A percentile compares a stretch with the other conserved stretches of the same genome.
Conservation (phyloP, 73 alveolate genomes). For the Paramecium sonneborni region DNA sequence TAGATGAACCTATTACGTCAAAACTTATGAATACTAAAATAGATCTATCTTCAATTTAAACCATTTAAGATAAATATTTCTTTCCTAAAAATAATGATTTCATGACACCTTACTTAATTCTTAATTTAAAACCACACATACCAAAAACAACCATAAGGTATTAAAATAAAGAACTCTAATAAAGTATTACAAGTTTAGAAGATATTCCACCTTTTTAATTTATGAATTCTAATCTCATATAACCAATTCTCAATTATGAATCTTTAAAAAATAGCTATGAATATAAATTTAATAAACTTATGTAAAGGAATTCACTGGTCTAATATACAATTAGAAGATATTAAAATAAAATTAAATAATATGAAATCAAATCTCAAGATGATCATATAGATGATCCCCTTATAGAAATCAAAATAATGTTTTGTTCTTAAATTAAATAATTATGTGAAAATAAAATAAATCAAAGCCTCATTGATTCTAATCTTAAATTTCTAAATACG, state of each 20-base stretch:
- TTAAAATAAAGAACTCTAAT: not conserved
- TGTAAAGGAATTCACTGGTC: not conserved
- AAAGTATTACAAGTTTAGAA: not conserved
- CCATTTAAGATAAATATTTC: not conserved
- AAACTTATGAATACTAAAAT: not conserved
- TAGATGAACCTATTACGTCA: not conserved
- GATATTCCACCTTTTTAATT: constrained; percentile 12
- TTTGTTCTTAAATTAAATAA: not conserved
- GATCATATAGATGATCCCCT: not conserved
- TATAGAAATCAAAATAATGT: not conserved
- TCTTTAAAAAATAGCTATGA: not conserved
- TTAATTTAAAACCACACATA: not conserved
- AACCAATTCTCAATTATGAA: not conserved
- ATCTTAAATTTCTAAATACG: not conserved
- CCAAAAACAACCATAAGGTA: not conserved
- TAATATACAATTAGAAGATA: not conserved
- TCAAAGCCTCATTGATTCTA: not conserved
- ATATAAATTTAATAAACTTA: not conserved
- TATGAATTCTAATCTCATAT: not conserved
- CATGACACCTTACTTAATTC: not conserved
- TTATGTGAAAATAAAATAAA: not conserved
- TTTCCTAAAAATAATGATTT: not conserved
- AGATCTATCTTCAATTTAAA: not conserved
- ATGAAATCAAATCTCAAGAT: not conserved
- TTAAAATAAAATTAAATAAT: not conserved